Evolutionary conservation across 2,329 filamentous ascomycete genomes (phyloP).

Genomic region (Botrytis paeoniae): DNA sequence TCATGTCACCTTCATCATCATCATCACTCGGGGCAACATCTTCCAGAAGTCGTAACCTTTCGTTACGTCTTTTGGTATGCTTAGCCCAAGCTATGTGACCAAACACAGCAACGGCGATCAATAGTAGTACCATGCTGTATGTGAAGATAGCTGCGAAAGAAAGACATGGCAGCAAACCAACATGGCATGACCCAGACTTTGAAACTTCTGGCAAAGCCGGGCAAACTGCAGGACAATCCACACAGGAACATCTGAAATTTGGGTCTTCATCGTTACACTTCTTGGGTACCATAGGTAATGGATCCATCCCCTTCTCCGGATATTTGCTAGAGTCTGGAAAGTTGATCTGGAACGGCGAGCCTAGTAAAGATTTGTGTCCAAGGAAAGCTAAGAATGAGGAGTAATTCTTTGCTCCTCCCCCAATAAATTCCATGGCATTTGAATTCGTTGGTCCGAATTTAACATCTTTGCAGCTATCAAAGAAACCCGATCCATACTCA

Average conservation of each 20-base stretch:
- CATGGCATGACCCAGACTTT: slow-evolving; percentile 68
- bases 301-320: slow-evolving; percentile 65
- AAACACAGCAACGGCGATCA: slow-evolving; percentile 62
- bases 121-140: slow-evolving; percentile 72
- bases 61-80: slow-evolving; percentile 70
- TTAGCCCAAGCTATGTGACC: slow-evolving; percentile 75
- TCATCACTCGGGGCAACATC: slow-evolving; percentile 83
- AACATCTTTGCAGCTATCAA: slow-evolving; percentile 97
- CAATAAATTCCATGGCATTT: slow-evolving; percentile 93
- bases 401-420: slow-evolving; percentile 90
- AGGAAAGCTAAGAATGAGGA: slow-evolving; percentile 84
- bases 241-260: slow-evolving; percentile 83
- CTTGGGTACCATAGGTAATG: slow-evolving; percentile 70
- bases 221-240: slow-evolving; percentile 87
- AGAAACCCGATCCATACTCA: slow-evolving; percentile 83
- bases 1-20: slow-evolving; percentile 86
- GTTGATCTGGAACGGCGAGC: slow-evolving; percentile 98
- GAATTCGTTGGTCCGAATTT: slow-evolving; percentile 95
- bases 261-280: slow-evolving; percentile 88
- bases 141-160: slow-evolving; percentile 89
- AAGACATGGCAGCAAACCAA: slow-evolving; percentile 85
- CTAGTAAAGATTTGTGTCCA: slow-evolving; percentile 76
- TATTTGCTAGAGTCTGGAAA: slow-evolving; percentile 64
- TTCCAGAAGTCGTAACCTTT: slow-evolving; percentile 81
- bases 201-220: slow-evolving; percentile 76